phyloP scores from a whole-genome alignment of 306 rosid species.

The Cucurbita maxima region DNA sequence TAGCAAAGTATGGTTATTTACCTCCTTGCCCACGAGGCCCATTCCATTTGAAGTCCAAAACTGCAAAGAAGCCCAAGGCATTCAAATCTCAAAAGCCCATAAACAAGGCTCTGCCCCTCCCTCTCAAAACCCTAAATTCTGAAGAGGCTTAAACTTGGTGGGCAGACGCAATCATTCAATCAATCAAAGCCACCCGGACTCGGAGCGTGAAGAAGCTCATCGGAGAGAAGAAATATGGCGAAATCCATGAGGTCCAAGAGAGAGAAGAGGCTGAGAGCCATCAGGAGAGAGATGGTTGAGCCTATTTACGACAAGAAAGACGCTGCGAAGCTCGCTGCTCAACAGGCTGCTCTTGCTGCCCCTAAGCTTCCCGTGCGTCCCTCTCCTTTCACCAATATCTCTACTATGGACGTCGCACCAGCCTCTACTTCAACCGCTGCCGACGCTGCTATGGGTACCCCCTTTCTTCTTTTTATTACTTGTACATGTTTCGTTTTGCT shows the following conservation, averaged over 20 bases:
- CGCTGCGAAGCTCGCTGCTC: constrained; percentile 73
- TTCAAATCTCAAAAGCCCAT: no score
- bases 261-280: constrained; percentile 81
- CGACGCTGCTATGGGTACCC: constrained; percentile 6
- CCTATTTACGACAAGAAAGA: constrained; percentile 80
- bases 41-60: no score
- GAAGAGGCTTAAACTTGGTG: neutral
- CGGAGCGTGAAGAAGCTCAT: neutral
- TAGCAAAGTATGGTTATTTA: no score
- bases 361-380: constrained; percentile 57
- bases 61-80: no score
- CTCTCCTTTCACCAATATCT: constrained; percentile 3
- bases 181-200: neutral
- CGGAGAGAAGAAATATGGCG: constrained; percentile 33
- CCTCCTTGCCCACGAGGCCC: no score
- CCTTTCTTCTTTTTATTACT: neutral
- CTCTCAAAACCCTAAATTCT: neutral
- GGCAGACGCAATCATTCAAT: neutral
- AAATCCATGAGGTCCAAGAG: constrained; percentile 83
- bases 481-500: neutral
- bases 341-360: constrained; percentile 84
- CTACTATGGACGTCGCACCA: constrained; percentile 38
- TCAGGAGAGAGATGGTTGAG: constrained; percentile 73
- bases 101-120: no score
- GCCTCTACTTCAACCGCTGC: constrained; percentile 6